phyloP scores from a whole-genome alignment of 1,284 basidiomycete genomes.

The Melampsora abietis-canadensis region DNA sequence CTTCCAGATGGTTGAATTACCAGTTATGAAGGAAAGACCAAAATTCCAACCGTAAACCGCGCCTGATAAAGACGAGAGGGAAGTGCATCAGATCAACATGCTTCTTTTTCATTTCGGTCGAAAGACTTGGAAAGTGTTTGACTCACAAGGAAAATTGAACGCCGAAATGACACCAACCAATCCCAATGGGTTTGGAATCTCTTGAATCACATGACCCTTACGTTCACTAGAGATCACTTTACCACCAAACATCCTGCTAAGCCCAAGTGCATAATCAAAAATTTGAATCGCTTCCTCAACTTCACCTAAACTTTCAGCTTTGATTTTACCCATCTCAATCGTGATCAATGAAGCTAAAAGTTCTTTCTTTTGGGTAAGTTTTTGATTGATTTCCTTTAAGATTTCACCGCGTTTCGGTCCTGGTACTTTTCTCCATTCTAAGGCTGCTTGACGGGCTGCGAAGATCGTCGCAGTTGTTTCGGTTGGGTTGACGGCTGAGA shows the following conservation, averaged over 20 bases:
- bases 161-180: constrained; percentile 68
- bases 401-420: constrained; percentile 84
- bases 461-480: constrained; percentile 67
- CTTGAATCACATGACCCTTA: constrained; percentile 48
- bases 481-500: constrained; percentile 61
- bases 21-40: constrained; percentile 78
- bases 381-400: constrained; percentile 78
- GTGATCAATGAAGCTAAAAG: constrained; percentile 69
- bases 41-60: constrained; percentile 67
- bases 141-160: constrained; percentile 44
- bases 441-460: constrained; percentile 68
- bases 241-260: constrained; percentile 53
- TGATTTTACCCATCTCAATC: constrained; percentile 86
- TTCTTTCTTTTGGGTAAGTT: constrained; percentile 72
- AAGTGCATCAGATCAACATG: constrained; percentile 20
- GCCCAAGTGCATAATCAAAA: constrained; percentile 72
- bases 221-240: constrained; percentile 50
- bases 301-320: constrained; percentile 85
- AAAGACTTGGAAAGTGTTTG: neutral
- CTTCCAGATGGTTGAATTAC: constrained; percentile 93
- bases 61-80: constrained; percentile 38
- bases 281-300: constrained; percentile 94
- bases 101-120: constrained; percentile 73
- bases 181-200: constrained; percentile 71
- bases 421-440: constrained; percentile 69